These are phyloP conservation scores for Fulvia fulva DNA, from an alignment of 2,329 filamentous ascomycete genomes.

Conservation along the genomic window DNA sequence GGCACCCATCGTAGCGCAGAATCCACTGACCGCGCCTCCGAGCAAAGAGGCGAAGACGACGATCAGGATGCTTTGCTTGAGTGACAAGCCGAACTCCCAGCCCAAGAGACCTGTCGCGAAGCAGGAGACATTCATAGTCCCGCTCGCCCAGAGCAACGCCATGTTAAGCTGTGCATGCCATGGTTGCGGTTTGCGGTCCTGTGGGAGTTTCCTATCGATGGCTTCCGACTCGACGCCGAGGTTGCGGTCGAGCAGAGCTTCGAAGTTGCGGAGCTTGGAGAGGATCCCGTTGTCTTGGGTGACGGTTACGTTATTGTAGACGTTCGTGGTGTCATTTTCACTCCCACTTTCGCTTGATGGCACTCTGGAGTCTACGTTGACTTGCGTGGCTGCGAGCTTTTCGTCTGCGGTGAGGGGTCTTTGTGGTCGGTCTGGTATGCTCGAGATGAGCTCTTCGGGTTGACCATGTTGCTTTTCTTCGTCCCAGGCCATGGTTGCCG, in stretches of 20 bases:
- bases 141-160: conserved; percentile 34
- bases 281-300: conserved; percentile 30
- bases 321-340: not conserved
- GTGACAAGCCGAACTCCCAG: conserved; percentile 45
- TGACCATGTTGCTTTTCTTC: conserved; percentile 22
- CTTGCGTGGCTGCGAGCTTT: conserved; percentile 27
- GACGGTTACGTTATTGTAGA: conserved; percentile 11
- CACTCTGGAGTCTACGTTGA: conserved; percentile 24
- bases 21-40: conserved; percentile 31
- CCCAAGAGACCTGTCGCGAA: conserved; percentile 44
- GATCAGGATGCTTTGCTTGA: conserved; percentile 38
- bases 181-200: conserved; percentile 42
- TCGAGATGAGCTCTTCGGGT: conserved; percentile 18
- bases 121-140: conserved; percentile 36
- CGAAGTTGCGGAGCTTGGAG: conserved; percentile 33
- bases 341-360: conserved; percentile 9
- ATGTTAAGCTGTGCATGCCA: conserved; percentile 35
- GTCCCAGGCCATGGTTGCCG: conserved; percentile 18
- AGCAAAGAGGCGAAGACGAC: conserved; percentile 32
- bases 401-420: conserved; percentile 29
- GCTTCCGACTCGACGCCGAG: conserved; percentile 48
- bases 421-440: conserved; percentile 12
- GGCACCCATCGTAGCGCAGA: conserved; percentile 34
- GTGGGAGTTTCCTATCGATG: conserved; percentile 43
- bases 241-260: conserved; percentile 43